Conservation (phyloP, 2,329 filamentous ascomycete species). For the Colletotrichum australisinense region DNA sequence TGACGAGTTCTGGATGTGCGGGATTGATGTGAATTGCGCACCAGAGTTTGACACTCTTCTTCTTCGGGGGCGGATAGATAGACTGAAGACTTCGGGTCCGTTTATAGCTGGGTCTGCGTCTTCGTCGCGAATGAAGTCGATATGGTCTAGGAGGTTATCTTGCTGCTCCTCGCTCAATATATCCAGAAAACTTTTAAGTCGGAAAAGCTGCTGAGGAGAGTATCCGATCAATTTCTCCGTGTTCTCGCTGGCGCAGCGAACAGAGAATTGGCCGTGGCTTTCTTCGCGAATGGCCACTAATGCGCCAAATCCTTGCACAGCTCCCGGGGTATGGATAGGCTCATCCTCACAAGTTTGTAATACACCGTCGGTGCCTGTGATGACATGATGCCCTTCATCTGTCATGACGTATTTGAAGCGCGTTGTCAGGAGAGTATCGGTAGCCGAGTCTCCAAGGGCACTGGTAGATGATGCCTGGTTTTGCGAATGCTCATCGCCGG, state of each 20-base stretch:
- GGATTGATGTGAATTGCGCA: constrained; percentile 85
- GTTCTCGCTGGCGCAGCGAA: constrained; percentile 86
- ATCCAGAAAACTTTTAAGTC: constrained; percentile 80
- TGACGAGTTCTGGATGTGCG: constrained; percentile 75
- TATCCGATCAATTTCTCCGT: constrained; percentile 80
- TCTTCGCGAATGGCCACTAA: constrained; percentile 81
- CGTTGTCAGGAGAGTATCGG: constrained; percentile 65
- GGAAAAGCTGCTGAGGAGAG: constrained; percentile 80
- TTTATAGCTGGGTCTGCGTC: constrained; percentile 79
- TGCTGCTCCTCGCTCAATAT: constrained; percentile 86
- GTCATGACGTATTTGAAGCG: constrained; percentile 85
- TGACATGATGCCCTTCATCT: constrained; percentile 82
- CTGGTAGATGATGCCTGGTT: not conserved
- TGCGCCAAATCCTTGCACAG: constrained; percentile 83
- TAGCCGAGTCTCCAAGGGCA: not conserved
- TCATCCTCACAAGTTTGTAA: constrained; percentile 90
- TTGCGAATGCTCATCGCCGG: constrained; percentile 10
- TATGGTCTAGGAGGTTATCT: constrained; percentile 85
- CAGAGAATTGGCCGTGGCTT: constrained; percentile 72
- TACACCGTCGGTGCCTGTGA: constrained; percentile 80
- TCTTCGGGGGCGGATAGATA: constrained; percentile 74
- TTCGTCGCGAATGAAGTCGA: constrained; percentile 89
- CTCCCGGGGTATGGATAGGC: constrained; percentile 88
- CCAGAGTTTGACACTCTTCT: constrained; percentile 78
- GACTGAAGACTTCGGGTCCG: constrained; percentile 87